Conservation (phyloP, 1,284 basidiomycete species). For the Coniferiporia sulphurascens region DNA sequence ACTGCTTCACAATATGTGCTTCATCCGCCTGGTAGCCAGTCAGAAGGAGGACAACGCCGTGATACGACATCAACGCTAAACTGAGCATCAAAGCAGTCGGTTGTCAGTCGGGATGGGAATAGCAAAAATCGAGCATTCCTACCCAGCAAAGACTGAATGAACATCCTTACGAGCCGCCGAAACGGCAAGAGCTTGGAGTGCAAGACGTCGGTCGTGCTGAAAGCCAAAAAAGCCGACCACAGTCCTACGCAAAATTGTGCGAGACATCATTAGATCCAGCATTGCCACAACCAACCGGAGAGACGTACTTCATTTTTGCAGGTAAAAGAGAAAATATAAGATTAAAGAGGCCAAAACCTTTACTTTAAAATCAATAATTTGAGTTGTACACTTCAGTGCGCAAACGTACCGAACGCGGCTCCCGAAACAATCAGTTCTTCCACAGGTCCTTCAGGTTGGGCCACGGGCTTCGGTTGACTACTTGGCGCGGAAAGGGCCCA, state of each 20-base stretch:
- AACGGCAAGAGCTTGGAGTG: slow-evolving; percentile 61
- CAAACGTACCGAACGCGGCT: slow-evolving; percentile 59
- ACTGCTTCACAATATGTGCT: slow-evolving; percentile 55
- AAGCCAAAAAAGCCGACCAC: slow-evolving; percentile 73
- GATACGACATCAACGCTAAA: slow-evolving; percentile 76
- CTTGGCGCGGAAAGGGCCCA: slow-evolving; percentile 28
- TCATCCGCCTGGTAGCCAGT: slow-evolving; percentile 74
- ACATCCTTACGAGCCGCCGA: slow-evolving; percentile 61
- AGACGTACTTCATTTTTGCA: slow-evolving; percentile 55
- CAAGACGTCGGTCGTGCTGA: slow-evolving; percentile 62
- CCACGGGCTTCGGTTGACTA: slow-evolving; percentile 19
- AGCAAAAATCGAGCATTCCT: slow-evolving; percentile 21
- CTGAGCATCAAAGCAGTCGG: slow-evolving; percentile 29
- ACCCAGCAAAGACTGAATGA: slow-evolving; percentile 73
- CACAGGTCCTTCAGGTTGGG: slow-evolving; percentile 45
- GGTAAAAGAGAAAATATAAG: slow-evolving; percentile 73
- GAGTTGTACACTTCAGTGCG: neutral
- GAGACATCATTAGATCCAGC: neutral
- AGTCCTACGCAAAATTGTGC: slow-evolving; percentile 34
- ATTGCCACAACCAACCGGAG: neutral
- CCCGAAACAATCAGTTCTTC: slow-evolving; percentile 71
- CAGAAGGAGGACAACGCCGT: slow-evolving; percentile 63
- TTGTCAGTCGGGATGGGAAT: neutral
- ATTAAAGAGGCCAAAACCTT: slow-evolving; percentile 69
- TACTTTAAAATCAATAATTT: neutral